Evolutionary conservation across 2,329 filamentous ascomycete genomes (phyloP).

Genomic region (Kalmusia sp.): DNA sequence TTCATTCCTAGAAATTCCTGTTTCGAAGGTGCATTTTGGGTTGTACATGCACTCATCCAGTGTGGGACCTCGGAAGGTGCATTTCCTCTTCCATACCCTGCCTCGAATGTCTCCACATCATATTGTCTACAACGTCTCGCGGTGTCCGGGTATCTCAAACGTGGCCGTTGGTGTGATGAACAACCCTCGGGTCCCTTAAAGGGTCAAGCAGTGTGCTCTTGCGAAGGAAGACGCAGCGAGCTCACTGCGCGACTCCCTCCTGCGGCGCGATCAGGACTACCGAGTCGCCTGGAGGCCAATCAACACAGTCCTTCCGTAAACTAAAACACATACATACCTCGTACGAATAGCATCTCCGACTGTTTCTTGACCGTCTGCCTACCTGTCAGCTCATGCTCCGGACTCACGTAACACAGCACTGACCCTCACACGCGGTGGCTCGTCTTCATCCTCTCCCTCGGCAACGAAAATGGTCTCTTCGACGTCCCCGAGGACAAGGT

Average conservation of each 20-base stretch:
- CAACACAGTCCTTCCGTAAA: neutral
- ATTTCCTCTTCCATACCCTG: no score
- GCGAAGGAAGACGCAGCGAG: constrained; percentile 5
- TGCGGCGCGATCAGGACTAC: constrained; percentile 57
- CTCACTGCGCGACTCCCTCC: constrained; percentile 37
- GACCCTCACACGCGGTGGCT: constrained; percentile 55
- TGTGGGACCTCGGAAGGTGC: no score
- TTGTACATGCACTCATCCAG: no score
- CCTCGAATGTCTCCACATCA: no score
- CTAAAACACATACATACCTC: constrained; percentile 65
- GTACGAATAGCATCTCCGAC: constrained; percentile 97
- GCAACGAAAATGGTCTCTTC: constrained; percentile 96
- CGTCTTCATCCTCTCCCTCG: constrained; percentile 84
- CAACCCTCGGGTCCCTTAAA: constrained; percentile 5
- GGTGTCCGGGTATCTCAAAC: constrained; percentile 31
- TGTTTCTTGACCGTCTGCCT: constrained; percentile 89
- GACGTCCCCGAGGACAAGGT: constrained; percentile 92
- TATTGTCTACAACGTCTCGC: neutral
- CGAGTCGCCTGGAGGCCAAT: constrained; percentile 52
- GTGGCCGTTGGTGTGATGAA: constrained; percentile 5
- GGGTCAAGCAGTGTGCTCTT: constrained; percentile 12
- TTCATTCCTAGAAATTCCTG: no score
- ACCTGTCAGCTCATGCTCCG: constrained; percentile 4
- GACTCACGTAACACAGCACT: neutral
- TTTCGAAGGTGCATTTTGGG: no score